Base-by-base conservation (phyloP, 2,329 filamentous ascomycete species). In the Xylaria polymorpha region DNA sequence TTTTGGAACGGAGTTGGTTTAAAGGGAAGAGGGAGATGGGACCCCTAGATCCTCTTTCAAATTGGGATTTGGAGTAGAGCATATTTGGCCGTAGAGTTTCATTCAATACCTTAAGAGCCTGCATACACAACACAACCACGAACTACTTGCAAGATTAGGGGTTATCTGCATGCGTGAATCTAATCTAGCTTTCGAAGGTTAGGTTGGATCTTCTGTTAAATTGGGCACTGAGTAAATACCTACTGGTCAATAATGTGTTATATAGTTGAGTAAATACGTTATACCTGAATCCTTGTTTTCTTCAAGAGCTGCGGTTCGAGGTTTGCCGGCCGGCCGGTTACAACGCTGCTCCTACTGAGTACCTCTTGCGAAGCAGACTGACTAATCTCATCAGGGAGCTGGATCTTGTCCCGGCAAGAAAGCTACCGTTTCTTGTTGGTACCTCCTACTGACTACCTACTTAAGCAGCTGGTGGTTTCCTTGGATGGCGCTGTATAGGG, bases 61-160 rank as follows among this genome's bases (percentile, higher is more conserved):
- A 18, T 46, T 60, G 41, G 39, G 12, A 53, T 51, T 43, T 43
- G 29, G 53, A 51, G 61, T 15, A 39, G 15, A 50, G 43, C 53
- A 57, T 44, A 43, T 35, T 62, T 66, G 41, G 32, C 41, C 32
- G 57, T 66, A 61, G 39, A 48, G 48, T 66, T 66, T 66, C 55
- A 35, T 39, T 60, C 41, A 64, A 44, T 57, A 61, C 56, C 56
- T 39, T 25, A 44, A 46, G 35, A 50, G 53, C 22, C 35, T 64
- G 37, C 55, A 44, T 64, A 39, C 18, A 41, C 14, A 64, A 51
- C 20, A 35, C 32, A 51, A 51, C 12, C 15, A 10, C 22, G 10
- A 32, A 4, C n/a, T 37, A 22, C 29, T 29, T 9, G 18, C 25
- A 20, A 46, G 22, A 39, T 7, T 2, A 12, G n/a, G 58, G 4